Conservation (phyloP, 1,284 basidiomycete species). For the Puccinia polysora region DNA sequence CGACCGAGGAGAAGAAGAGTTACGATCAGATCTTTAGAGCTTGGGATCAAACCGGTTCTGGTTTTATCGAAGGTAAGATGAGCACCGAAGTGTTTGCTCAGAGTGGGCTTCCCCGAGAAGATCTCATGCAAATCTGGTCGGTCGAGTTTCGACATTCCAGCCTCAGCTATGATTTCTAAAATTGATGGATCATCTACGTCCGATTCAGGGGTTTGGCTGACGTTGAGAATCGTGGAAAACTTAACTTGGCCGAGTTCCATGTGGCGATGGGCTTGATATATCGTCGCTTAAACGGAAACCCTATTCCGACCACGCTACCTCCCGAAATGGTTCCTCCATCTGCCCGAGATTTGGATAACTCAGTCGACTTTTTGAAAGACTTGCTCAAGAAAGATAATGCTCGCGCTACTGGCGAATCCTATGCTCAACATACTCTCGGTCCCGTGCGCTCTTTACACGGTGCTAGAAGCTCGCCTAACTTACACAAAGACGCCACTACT, state of each 20-base stretch:
- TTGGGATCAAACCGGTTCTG: constrained; percentile 78
- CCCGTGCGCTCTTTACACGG: constrained; percentile 40
- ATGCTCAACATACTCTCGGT: constrained; percentile 37
- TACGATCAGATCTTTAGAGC: constrained; percentile 95
- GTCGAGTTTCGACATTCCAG: constrained; percentile 49
- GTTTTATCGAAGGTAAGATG: constrained; percentile 80
- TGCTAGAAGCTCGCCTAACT: constrained; percentile 56
- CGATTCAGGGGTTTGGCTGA: constrained; percentile 74
- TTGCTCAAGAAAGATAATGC: constrained; percentile 80
- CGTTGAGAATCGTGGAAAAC: constrained; percentile 80
- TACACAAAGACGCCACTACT: constrained; percentile 78
- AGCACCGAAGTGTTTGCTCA: constrained; percentile 93
- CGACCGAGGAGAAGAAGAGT: constrained; percentile 87
- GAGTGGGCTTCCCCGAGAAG: constrained; percentile 80
- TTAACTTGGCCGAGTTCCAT: constrained; percentile 94
- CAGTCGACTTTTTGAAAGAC: constrained; percentile 84
- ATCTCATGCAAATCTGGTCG: constrained; percentile 89
- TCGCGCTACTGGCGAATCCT: constrained; percentile 44
- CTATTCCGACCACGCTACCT: constrained; percentile 79
- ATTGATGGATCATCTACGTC: background rate
- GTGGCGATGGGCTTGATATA: constrained; percentile 98
- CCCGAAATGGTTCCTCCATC: constrained; percentile 88
- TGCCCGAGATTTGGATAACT: constrained; percentile 79
- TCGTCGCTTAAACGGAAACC: constrained; percentile 83
- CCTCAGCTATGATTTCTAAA: background rate